These are phyloP conservation scores for Ceratobasidium papillatum DNA, from an alignment of 1,284 basidiomycete genomes.

Conservation along the genomic window DNA sequence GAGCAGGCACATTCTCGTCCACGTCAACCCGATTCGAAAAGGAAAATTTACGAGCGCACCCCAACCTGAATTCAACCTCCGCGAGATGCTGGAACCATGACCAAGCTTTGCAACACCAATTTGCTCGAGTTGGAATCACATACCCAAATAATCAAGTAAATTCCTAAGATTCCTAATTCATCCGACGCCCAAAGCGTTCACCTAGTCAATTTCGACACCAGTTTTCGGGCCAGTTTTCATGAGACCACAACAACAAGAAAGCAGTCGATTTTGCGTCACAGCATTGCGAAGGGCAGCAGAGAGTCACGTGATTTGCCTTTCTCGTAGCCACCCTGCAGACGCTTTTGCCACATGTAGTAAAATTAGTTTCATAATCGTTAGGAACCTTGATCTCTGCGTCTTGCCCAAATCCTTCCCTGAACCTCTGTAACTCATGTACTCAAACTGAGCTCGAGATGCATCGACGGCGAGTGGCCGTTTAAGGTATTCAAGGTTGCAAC, in stretches of 20 bases:
- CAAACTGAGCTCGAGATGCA: background rate
- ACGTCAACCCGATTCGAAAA: background rate
- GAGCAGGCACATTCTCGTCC: conserved; percentile 1
- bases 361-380: background rate
- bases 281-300: background rate
- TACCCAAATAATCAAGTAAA: background rate
- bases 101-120: background rate
- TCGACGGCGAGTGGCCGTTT: background rate
- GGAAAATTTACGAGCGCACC: conserved; percentile 20
- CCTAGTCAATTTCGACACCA: background rate
- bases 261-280: background rate
- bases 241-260: background rate
- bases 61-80: conserved; percentile 30
- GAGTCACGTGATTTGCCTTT: background rate
- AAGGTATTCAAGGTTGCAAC: background rate
- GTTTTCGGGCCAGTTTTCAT: background rate
- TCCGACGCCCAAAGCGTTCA: background rate
- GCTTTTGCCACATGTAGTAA: background rate
- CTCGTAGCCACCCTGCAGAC: background rate
- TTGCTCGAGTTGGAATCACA: background rate
- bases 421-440: background rate
- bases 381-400: background rate
- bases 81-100: background rate
- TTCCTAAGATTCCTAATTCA: background rate
- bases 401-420: background rate